Evolutionary conservation across 2,329 filamentous ascomycete genomes (phyloP).

Genomic region (Lizonia empirigonia): DNA sequence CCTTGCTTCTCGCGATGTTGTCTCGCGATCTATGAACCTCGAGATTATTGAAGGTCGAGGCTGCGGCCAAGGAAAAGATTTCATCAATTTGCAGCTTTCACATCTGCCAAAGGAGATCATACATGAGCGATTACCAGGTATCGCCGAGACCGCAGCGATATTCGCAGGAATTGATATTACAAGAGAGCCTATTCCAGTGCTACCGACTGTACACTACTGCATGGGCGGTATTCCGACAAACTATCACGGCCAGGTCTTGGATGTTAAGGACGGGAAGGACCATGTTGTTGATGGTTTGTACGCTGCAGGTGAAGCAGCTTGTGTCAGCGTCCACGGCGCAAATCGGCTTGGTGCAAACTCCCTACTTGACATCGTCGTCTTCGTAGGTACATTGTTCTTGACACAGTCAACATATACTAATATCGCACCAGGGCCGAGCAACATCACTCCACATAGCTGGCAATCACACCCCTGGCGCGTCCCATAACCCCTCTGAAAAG

Average conservation of each 20-base stretch:
- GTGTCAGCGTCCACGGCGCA: slow-evolving; percentile 57
- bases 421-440: slow-evolving; percentile 48
- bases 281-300: slow-evolving; percentile 54
- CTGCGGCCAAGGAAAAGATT: slow-evolving; percentile 54
- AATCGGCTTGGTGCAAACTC: slow-evolving; percentile 58
- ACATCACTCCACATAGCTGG: slow-evolving; percentile 51
- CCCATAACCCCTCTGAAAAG: slow-evolving; percentile 43
- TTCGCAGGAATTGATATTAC: slow-evolving; percentile 59
- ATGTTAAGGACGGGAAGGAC: slow-evolving; percentile 48
- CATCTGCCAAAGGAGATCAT: slow-evolving; percentile 56
- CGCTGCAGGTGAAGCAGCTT: slow-evolving; percentile 56
- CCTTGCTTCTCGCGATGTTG: slow-evolving; percentile 56
- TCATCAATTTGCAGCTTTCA: slow-evolving; percentile 56
- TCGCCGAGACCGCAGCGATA: slow-evolving; percentile 58
- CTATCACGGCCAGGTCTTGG: slow-evolving; percentile 55
- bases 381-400: slow-evolving; percentile 33
- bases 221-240: slow-evolving; percentile 60
- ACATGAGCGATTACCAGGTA: slow-evolving; percentile 55
- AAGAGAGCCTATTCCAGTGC: slow-evolving; percentile 56
- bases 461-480: slow-evolving; percentile 47
- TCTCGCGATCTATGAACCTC: slow-evolving; percentile 56
- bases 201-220: slow-evolving; percentile 59
- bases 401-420: neutral
- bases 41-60: slow-evolving; percentile 57
- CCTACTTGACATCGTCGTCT: slow-evolving; percentile 57